Base-by-base conservation (phyloP, 306 rosid genomes). In the Abrus precatorius region DNA sequence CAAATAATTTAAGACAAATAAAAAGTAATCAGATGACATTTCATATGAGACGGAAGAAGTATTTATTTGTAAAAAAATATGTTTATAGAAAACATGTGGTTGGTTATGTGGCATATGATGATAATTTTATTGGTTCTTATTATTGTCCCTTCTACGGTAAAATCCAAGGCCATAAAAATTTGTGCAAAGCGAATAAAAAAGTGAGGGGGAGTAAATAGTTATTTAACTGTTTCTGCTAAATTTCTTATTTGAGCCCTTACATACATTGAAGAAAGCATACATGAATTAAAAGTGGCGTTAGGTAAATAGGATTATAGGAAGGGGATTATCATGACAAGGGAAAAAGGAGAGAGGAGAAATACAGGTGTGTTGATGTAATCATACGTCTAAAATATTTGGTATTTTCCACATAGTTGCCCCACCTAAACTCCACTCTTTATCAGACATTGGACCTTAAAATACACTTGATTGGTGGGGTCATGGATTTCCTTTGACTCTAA, bases 401-500 rank as follows among this genome's bases (percentile, higher is more conserved):
- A 49, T 73, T 74, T 66, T 77, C 28, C 57, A 54, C 83, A 10
- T 70, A 44, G 9, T 52, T 83, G 62, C 5, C 70, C 66, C 36
- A 69, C 68, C 74, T 30, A 30, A 9, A 48, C 57, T 73, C 60
- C 14, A n/a, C 76, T 45, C 62, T 79, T 59, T 27, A 20, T 38
- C 28, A 40, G 75, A 7, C 65, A 68, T 28, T 67, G 70, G 62
- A 45, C 70, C 69, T 62, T 14, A 44, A 53, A 73, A 44, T 6
- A 32, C 65, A 77, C 13, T 69, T 43, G 47, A 60, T 48, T 75
- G 29, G 40, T 44, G 69, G 56, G 32, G 20, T 83, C 72, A 11
- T 43, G 69, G 20, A 71, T 40, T 71, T 70, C 55, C 38, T 61
- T 76, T 76, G 77, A 74, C 71, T 56, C 14, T 66, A 60, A 66